Evolutionary conservation across 768 basidiomycete species (phyloP).

Genomic region (Boletales sp.): DNA sequence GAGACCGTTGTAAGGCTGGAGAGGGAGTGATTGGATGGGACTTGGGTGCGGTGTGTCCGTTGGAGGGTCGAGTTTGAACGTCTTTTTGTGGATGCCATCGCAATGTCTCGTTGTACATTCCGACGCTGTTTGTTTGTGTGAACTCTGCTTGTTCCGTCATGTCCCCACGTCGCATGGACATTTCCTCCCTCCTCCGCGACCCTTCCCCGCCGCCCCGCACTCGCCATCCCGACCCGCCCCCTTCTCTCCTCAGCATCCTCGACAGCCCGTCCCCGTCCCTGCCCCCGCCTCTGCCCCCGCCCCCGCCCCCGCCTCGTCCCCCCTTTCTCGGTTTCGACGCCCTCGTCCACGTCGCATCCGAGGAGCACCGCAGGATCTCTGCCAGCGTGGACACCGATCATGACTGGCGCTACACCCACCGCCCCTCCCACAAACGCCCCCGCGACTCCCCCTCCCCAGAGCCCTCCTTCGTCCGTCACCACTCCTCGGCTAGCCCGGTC

Average conservation of each 20-base stretch:
- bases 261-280: not conserved
- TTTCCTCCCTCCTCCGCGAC: conserved; percentile 65
- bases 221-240: no score
- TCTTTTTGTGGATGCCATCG: conserved; percentile 62
- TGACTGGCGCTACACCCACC: conserved; percentile 8
- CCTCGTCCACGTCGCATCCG: conserved; percentile 67
- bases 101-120: conserved; percentile 90
- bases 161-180: conserved; percentile 69
- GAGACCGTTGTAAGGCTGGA: conserved; percentile 88
- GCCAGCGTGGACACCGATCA: conserved; percentile 15
- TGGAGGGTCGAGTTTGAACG: conserved; percentile 53
- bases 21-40: conserved; percentile 62
- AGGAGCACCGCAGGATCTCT: conserved; percentile 56
- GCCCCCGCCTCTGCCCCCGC: conserved; percentile 13
- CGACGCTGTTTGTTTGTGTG: not conserved
- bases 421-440: conserved; percentile 18
- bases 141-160: conserved; percentile 29
- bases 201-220: conserved; percentile 7
- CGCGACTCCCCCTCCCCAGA: conserved; percentile 17
- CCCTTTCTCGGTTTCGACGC: conserved; percentile 50
- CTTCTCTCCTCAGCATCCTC: no score
- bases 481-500: conserved; percentile 20
- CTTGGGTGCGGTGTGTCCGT: conserved; percentile 80
- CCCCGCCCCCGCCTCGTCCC: conserved; percentile 3
- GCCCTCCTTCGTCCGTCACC: conserved; percentile 9